Evolutionary conservation across 306 rosid genomes (phyloP), one percentile per base, ranked within the genome.

Genomic region (Rosa multiflora): DNA sequence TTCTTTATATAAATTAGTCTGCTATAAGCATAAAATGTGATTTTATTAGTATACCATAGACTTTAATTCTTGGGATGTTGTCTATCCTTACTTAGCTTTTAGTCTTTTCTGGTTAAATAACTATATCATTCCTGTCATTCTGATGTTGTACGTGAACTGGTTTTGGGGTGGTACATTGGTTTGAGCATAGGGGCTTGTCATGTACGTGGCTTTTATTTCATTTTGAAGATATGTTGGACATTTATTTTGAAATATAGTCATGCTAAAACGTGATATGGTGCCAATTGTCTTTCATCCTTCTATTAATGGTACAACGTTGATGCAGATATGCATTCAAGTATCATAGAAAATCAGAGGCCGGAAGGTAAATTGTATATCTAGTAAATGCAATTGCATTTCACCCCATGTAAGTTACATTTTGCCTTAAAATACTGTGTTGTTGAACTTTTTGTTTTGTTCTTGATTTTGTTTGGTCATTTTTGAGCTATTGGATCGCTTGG

Each of bases 321-420:
- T 83, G 70, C 91, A 94, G 99, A 72, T 94, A 92, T 70, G 99
- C 99, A 69, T 94, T 94, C 43, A 95, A 95, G 88, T 95, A 97
- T 87, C 99, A 92, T 81, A 88, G 99, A 80, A 95, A 95, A 84
- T 81, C 97, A 5, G 99, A 95, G 89, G 97, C 95, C 63, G 99
- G 99, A 87, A 92, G 99, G 91, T 97, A 92, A 88, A 88, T 90
- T 7, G 97, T 95, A 81, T 95, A 95, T 84, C 99, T 97, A 39
- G 99, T 95, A 76, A 93, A 93, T 88, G 95, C 93, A 71, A 90
- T 93, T 76, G 97, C 98, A 76, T 93, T 91, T 88, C 98, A 91
- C 81, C 98, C 97, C 26, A 78, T 91, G 98, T 93, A 82, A 89
- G 97, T 81, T 73, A 53, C n/a, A n/a, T n/a, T n/a, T n/a, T n/a